phyloP scores from a whole-genome alignment of 208 protist genomes.

The Acanthamoeba triangularis region DNA sequence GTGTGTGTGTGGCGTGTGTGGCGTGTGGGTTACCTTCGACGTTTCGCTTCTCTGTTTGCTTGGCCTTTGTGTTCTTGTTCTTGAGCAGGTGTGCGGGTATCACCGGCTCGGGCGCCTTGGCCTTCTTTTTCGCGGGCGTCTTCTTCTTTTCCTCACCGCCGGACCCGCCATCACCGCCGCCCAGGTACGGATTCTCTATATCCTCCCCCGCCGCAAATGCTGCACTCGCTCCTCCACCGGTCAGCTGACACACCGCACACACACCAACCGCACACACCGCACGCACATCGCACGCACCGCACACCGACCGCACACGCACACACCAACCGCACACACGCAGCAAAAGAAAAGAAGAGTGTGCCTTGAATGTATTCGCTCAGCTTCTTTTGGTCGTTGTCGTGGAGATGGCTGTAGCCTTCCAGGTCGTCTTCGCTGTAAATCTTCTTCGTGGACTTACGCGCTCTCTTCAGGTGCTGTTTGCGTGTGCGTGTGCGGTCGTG shows the following conservation, averaged over 20 bases:
- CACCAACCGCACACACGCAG: not conserved
- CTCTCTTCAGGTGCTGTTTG: slow-evolving; percentile 37
- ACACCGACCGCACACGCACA: not conserved
- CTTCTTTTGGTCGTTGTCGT: slow-evolving; percentile 34
- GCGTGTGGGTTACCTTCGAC: not conserved
- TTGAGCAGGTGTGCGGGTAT: slow-evolving; percentile 16
- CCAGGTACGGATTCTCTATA: slow-evolving; percentile 43
- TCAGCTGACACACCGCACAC: not conserved
- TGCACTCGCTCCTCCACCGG: not conserved
- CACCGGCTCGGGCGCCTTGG: slow-evolving; percentile 48
- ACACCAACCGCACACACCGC: too few species aligned
- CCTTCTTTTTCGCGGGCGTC: not conserved
- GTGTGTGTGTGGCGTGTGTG: too few species aligned
- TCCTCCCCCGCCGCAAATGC: slow-evolving; percentile 41
- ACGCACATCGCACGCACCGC: not conserved
- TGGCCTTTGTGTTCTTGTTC: not conserved
- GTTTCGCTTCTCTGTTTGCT: not conserved
- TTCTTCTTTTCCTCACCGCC: not conserved
- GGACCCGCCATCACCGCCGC: not conserved
- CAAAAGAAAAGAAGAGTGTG: not conserved
- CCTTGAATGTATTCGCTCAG: slow-evolving; percentile 37
- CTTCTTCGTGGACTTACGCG: slow-evolving; percentile 71
- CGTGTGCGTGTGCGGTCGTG: not conserved
- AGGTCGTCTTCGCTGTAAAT: slow-evolving; percentile 69
- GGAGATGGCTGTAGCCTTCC: slow-evolving; percentile 35